phyloP scores from a whole-genome alignment of 2,329 filamentous ascomycete genomes.

The Aspergillus jensenii region DNA sequence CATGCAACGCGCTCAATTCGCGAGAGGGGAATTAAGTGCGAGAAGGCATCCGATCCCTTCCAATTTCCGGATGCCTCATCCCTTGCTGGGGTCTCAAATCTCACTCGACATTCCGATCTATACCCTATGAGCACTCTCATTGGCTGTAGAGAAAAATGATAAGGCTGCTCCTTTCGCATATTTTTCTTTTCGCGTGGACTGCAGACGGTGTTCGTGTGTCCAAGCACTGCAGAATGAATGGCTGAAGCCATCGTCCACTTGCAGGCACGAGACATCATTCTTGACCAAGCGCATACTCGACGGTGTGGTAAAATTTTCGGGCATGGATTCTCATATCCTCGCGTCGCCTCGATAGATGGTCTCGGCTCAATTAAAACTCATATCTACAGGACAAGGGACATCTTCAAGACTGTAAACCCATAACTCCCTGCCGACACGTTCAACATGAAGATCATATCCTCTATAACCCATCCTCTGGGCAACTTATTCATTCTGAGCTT shows the following conservation, averaged over 20 bases:
- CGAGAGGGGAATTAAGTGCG: neutral
- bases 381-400: too few species aligned
- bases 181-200: neutral
- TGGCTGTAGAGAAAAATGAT: neutral
- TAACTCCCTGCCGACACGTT: neutral
- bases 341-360: neutral
- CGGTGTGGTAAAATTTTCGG: neutral
- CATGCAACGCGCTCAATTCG: neutral
- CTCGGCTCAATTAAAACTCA: neutral
- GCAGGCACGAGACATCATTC: slow-evolving; percentile 4
- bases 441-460: slow-evolving; percentile 13
- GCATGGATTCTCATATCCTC: neutral
- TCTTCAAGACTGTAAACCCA: too few species aligned
- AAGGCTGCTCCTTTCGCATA: neutral
- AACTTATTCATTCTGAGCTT: slow-evolving; percentile 10
- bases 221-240: neutral
- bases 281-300: neutral
- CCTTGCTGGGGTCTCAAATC: neutral
- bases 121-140: neutral
- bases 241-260: neutral
- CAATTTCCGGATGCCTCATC: slow-evolving; percentile 13
- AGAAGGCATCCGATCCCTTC: slow-evolving; percentile 2
- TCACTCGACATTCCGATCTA: neutral
- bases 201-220: neutral
- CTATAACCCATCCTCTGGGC: slow-evolving; percentile 3